Conservation (phyloP, 1,284 basidiomycete genomes). For the Pseudozyma thailandica region DNA sequence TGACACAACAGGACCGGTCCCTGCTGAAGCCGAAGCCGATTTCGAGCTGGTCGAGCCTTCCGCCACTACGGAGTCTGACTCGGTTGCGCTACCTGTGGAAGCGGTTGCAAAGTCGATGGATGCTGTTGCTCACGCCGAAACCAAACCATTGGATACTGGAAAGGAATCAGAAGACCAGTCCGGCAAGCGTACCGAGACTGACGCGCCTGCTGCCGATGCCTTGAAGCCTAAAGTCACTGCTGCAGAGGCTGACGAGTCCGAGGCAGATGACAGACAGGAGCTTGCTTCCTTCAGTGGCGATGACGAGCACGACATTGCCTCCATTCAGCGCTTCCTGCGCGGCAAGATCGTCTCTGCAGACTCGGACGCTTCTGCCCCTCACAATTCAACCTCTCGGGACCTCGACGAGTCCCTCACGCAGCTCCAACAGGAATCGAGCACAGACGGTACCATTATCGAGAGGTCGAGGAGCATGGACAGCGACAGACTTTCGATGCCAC, state of each 20-base stretch:
- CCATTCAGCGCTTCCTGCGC: constrained; percentile 38
- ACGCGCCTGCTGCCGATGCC: background rate
- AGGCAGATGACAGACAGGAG: constrained; percentile 4
- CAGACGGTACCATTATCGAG: constrained; percentile 33
- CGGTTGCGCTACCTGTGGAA: too few relatives aligned
- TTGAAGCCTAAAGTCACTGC: background rate
- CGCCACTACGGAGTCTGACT: too few relatives aligned
- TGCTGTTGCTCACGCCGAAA: background rate
- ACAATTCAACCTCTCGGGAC: constrained; percentile 13
- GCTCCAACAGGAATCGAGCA: constrained; percentile 11
- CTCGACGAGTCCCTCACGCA: background rate
- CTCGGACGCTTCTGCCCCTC: constrained; percentile 15
- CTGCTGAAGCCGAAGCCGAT: too few relatives aligned
- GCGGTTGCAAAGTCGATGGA: too few relatives aligned
- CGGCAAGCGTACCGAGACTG: background rate
- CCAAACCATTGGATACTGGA: background rate
- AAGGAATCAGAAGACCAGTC: background rate
- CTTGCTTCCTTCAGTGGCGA: constrained; percentile 18
- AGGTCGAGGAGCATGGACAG: constrained; percentile 16
- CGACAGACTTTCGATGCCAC: constrained; percentile 5
- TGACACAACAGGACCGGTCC: too few relatives aligned
- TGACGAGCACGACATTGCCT: constrained; percentile 32
- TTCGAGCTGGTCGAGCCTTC: too few relatives aligned
- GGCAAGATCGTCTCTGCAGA: constrained; percentile 29
- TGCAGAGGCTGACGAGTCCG: background rate